A percentile compares a stretch with the other conserved stretches of the same genome.
Conservation (phyloP, 495 filamentous ascomycete species). For the Collariella sp. region DNA sequence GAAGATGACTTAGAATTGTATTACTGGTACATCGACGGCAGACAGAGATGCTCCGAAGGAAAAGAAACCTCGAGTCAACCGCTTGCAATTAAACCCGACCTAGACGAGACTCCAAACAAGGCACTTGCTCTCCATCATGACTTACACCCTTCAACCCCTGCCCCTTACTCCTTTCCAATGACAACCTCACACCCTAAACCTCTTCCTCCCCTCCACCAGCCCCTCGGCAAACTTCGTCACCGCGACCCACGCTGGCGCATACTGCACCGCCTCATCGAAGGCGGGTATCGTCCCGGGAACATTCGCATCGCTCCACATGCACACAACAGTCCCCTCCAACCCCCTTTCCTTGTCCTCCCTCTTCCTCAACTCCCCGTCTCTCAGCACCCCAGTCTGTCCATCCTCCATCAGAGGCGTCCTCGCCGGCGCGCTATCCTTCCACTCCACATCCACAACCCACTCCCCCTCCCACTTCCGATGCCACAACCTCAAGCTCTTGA, state of each 20-base stretch:
- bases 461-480: slow-evolving; percentile 62
- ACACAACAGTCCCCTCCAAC: slow-evolving; percentile 63
- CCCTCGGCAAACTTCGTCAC: slow-evolving; percentile 68
- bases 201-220: slow-evolving; percentile 62
- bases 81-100: neutral
- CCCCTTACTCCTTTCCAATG: neutral
- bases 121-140: no score
- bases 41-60: neutral
- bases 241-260: slow-evolving; percentile 69
- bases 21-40: neutral
- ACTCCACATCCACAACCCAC: slow-evolving; percentile 71
- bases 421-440: slow-evolving; percentile 32
- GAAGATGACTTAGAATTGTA: neutral
- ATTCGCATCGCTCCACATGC: slow-evolving; percentile 86
- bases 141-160: neutral
- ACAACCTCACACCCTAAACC: slow-evolving; percentile 26
- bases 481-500: slow-evolving; percentile 37
- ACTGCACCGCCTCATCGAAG: slow-evolving; percentile 70
- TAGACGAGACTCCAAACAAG: neutral
- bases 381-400: slow-evolving; percentile 18
- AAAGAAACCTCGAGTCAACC: neutral
- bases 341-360: slow-evolving; percentile 20
- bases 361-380: slow-evolving; percentile 23
- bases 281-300: slow-evolving; percentile 65
- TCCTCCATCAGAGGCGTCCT: slow-evolving; percentile 10